Evolutionary conservation across 495 filamentous ascomycete species (phyloP).

Genomic region (Podospora sp.): DNA sequence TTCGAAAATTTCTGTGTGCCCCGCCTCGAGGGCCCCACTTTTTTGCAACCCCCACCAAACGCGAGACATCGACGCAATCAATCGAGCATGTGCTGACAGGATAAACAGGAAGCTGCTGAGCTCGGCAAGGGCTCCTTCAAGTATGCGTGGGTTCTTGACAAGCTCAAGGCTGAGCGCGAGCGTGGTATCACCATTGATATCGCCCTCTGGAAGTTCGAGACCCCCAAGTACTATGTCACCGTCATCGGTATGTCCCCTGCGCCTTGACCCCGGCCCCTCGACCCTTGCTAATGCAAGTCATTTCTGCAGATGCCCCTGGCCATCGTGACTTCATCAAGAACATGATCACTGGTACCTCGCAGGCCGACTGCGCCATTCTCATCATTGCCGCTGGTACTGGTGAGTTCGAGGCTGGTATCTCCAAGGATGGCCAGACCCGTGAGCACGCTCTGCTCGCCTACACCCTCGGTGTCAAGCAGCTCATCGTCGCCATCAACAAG

Average conservation of each 20-base stretch:
- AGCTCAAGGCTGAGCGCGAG: slow-evolving; percentile 99
- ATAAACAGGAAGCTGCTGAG: slow-evolving; percentile 89
- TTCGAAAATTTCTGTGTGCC: not conserved
- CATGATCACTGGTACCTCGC: slow-evolving; percentile 99
- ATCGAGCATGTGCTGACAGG: slow-evolving; percentile 2
- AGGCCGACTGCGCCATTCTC: slow-evolving; percentile 99
- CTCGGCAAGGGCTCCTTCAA: slow-evolving; percentile 99
- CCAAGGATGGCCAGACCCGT: slow-evolving; percentile 99
- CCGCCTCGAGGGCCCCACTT: slow-evolving; percentile 22
- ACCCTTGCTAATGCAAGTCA: slow-evolving; percentile 20
- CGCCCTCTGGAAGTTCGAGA: slow-evolving; percentile 99
- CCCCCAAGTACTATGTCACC: slow-evolving; percentile 96
- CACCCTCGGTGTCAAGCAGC: slow-evolving; percentile 99
- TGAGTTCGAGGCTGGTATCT: slow-evolving; percentile 99
- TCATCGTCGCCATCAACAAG: slow-evolving; percentile 99
- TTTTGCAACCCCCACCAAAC: slow-evolving; percentile 9
- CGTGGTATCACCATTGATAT: slow-evolving; percentile 99
- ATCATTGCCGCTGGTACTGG: slow-evolving; percentile 99
- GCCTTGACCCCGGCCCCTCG: not conserved
- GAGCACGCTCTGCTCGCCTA: slow-evolving; percentile 99
- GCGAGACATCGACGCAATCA: slow-evolving; percentile 9
- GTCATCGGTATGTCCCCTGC: slow-evolving; percentile 76
- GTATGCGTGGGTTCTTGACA: slow-evolving; percentile 99
- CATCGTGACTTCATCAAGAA: slow-evolving; percentile 99
- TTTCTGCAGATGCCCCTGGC: slow-evolving; percentile 81